Base-by-base conservation (phyloP, 768 basidiomycete genomes). In the Xerocomellus dryophilus region DNA sequence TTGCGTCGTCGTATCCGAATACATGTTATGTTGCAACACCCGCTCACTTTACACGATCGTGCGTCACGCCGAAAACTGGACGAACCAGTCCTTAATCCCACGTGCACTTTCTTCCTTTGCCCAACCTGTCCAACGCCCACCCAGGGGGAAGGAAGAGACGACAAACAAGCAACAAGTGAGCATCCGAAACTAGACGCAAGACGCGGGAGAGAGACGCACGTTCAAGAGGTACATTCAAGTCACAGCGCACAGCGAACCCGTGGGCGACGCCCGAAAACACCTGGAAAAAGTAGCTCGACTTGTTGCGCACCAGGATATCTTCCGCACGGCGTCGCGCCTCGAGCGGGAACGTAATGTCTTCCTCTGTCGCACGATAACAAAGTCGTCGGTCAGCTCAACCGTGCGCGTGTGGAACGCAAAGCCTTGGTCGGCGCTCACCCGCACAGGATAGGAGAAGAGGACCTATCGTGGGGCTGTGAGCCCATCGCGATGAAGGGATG, bases 31-130 rank as follows among this genome's bases (percentile, higher is more conserved):
- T 27, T 8, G 0, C 7, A 27, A 27, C 8, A 9, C 27, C 27
- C 8, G 8, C 9, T 27, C 27, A 29, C 10, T 10, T 29, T 29
- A 14, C 32, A 14, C 32, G 5, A 12, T 34, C 12, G 14, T 14
- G 6, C 14, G 12, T 34, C 32, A 50, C 15, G 31, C 60, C 27
- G 46, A 27, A 10, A 81, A 81, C 12, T 78, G 64, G 40, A 65
- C 61, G 60, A 81, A 81, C 80, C 81, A 83, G 2, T 58, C 66
- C 11, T 75, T 61, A 34, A 81, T 70, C 23, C 76, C 75, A 2
- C 73, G 70, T 3, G 81, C 81, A 14, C 78, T 77, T 53, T 83
- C 78, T 52, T 83, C 82, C 63, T 81, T 82, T 4, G 79, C 79
- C 81, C 80, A 83, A 21, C 81, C 81, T 83, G 45, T 36, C 12